A percentile compares a stretch with the other conserved stretches of the same genome.
Conservation (phyloP, 1,139 yeast genomes). For the Debaryomycetaceae sp. region DNA sequence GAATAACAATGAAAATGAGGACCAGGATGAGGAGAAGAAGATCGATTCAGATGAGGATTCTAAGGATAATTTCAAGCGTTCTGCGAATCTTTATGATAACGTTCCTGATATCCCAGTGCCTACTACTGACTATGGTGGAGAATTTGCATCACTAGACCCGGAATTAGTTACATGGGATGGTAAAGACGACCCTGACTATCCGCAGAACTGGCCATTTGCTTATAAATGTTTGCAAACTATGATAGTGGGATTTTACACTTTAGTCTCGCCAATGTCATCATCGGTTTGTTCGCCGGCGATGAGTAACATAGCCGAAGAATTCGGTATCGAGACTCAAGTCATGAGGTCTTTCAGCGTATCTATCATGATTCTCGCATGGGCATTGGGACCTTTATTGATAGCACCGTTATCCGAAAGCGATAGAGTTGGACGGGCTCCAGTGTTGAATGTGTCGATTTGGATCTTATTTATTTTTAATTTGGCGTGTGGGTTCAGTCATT, state of each 20-base stretch:
- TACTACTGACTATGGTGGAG: slow-evolving; percentile 44
- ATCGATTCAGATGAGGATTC: slow-evolving; percentile 1
- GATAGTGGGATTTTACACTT: slow-evolving; percentile 51
- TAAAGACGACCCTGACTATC: slow-evolving; percentile 54
- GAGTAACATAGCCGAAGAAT: slow-evolving; percentile 37
- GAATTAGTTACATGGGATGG: slow-evolving; percentile 68
- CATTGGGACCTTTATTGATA: slow-evolving; percentile 54
- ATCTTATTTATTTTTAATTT: slow-evolving; percentile 50
- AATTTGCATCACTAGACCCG: slow-evolving; percentile 51
- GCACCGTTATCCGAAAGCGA: slow-evolving; percentile 62
- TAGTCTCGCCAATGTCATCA: slow-evolving; percentile 58
- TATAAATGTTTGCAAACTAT: slow-evolving; percentile 42
- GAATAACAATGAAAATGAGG: slow-evolving; percentile 5
- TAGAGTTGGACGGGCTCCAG: slow-evolving; percentile 46
- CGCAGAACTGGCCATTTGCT: slow-evolving; percentile 53
- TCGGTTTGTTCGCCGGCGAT: slow-evolving; percentile 61
- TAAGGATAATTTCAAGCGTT: neutral
- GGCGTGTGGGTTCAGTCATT: slow-evolving; percentile 55
- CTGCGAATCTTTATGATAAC: slow-evolving; percentile 15
- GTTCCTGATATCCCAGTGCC: slow-evolving; percentile 39
- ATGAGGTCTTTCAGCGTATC: slow-evolving; percentile 51
- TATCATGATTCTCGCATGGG: slow-evolving; percentile 62
- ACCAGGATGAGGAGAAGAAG: slow-evolving; percentile 7
- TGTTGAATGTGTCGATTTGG: slow-evolving; percentile 49
- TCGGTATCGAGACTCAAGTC: slow-evolving; percentile 34